Evolutionary conservation across 306 rosid genomes (phyloP).

Genomic region (Vigna radiata): DNA sequence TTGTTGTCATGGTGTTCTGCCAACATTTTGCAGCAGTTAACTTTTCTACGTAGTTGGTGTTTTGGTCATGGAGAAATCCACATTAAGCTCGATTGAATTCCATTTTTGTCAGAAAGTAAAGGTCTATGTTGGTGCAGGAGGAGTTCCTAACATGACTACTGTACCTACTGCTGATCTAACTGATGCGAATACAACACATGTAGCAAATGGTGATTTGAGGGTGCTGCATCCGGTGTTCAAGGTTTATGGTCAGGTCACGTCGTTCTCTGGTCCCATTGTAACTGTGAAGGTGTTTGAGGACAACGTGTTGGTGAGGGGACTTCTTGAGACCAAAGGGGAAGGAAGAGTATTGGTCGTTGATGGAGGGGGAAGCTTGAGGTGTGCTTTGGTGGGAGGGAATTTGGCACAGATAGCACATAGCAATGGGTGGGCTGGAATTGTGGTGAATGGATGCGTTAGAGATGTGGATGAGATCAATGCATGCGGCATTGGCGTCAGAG

Average conservation of each 20-base stretch:
- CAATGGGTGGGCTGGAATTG: slow-evolving; percentile 79
- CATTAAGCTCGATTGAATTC: background rate
- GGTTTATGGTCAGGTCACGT: slow-evolving; percentile 57
- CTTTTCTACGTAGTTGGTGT: background rate
- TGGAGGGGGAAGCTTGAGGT: slow-evolving; percentile 60
- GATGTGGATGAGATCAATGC: slow-evolving; percentile 85
- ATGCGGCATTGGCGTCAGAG: slow-evolving; percentile 78
- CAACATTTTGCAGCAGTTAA: background rate
- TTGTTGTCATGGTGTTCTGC: background rate
- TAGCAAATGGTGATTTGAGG: slow-evolving; percentile 50
- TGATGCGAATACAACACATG: slow-evolving; percentile 49
- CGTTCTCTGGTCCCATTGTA: slow-evolving; percentile 65
- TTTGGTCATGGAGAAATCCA: background rate
- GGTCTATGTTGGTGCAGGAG: slow-evolving; percentile 22
- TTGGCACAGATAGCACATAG: slow-evolving; percentile 50
- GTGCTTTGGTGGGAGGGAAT: slow-evolving; percentile 59
- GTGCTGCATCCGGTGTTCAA: slow-evolving; percentile 59
- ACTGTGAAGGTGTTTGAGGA: slow-evolving; percentile 83
- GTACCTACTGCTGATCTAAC: slow-evolving; percentile 54
- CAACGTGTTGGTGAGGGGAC: slow-evolving; percentile 69
- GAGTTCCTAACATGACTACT: slow-evolving; percentile 33
- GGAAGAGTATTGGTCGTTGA: slow-evolving; percentile 58
- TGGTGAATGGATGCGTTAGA: slow-evolving; percentile 87
- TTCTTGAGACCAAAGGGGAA: slow-evolving; percentile 68
- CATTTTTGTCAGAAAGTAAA: background rate